A percentile compares a stretch with the other conserved stretches of the same genome.
phyloP scores from a whole-genome alignment of 2,329 filamentous ascomycete genomes.

The Colletotrichum incanum region DNA sequence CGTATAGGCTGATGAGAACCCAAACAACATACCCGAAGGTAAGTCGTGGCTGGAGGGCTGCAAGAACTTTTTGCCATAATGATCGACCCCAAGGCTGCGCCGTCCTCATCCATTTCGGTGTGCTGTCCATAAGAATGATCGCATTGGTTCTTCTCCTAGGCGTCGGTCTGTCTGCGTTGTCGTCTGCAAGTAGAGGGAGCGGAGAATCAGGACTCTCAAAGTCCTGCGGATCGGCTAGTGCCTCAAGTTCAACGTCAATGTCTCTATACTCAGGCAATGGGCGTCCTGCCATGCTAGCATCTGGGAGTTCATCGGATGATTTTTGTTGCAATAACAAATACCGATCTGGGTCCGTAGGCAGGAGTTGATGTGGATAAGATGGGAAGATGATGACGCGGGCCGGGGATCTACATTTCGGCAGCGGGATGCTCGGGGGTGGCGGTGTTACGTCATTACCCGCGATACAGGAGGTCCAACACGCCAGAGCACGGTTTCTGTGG shows the following conservation, averaged over 20 bases:
- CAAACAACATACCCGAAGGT: constrained; percentile 54
- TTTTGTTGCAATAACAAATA: background rate
- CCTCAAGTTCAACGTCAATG: constrained; percentile 30
- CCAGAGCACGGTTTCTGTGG: background rate
- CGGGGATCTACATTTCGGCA: background rate
- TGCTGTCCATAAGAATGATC: background rate
- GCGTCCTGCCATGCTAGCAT: background rate
- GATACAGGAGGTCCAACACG: background rate
- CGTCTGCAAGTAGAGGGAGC: constrained; percentile 4
- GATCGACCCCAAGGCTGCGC: constrained; percentile 15
- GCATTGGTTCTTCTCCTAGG: background rate
- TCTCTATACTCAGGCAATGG: constrained; percentile 18
- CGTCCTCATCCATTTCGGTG: constrained; percentile 28
- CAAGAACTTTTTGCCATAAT: background rate
- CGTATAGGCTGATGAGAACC: constrained; percentile 51
- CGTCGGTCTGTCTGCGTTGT: background rate
- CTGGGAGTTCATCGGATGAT: background rate
- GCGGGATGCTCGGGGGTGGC: constrained; percentile 12
- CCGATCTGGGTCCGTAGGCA: background rate
- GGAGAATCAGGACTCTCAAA: constrained; percentile 32
- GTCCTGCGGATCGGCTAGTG: constrained; percentile 1
- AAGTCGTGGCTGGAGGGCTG: constrained; percentile 51
- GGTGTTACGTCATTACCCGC: constrained; percentile 28
- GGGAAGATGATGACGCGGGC: background rate
- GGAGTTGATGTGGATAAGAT: background rate